Conservation (phyloP, 176 grass and related monocot genomes). For the Zoysia pacifica region DNA sequence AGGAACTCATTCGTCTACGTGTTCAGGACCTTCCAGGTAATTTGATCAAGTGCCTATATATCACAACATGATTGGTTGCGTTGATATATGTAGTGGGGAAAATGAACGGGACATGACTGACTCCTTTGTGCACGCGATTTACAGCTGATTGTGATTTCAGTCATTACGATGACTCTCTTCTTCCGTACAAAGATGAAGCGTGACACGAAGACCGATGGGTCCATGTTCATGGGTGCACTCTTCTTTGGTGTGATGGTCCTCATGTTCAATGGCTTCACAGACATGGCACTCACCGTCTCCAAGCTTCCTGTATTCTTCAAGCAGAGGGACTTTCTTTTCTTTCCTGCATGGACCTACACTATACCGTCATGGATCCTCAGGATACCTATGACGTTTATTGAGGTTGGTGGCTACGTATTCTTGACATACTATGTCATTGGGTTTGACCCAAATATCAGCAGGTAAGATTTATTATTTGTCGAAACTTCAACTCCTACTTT, state of each 20-base stretch:
- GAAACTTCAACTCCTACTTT: too few species aligned
- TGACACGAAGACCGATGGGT: slow-evolving; percentile 33
- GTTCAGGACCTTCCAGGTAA: slow-evolving; percentile 75
- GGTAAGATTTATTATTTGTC: slow-evolving; percentile 49
- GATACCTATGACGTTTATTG: slow-evolving; percentile 74
- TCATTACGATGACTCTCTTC: slow-evolving; percentile 84
- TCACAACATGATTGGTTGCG: not conserved
- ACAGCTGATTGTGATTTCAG: slow-evolving; percentile 55
- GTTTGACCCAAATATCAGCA: slow-evolving; percentile 74
- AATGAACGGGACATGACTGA: not conserved
- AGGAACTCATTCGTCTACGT: slow-evolving; percentile 95
- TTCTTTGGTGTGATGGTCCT: slow-evolving; percentile 81
- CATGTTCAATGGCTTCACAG: slow-evolving; percentile 86
- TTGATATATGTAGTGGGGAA: not conserved
- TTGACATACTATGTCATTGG: slow-evolving; percentile 85
- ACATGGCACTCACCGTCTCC: slow-evolving; percentile 59
- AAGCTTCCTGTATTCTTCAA: slow-evolving; percentile 97
- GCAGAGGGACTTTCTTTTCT: slow-evolving; percentile 87
- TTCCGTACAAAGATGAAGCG: slow-evolving; percentile 81
- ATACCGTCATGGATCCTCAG: slow-evolving; percentile 89
- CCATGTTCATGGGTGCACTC: slow-evolving; percentile 61
- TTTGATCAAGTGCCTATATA: not conserved
- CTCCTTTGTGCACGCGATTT: slow-evolving; percentile 28
- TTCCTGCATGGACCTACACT: slow-evolving; percentile 87
- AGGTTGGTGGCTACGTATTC: slow-evolving; percentile 82